A percentile compares a stretch with the other conserved stretches of the same genome.
Evolutionary conservation across 2,329 filamentous ascomycete genomes (phyloP).

Genomic region (Arachnomyces sp.): DNA sequence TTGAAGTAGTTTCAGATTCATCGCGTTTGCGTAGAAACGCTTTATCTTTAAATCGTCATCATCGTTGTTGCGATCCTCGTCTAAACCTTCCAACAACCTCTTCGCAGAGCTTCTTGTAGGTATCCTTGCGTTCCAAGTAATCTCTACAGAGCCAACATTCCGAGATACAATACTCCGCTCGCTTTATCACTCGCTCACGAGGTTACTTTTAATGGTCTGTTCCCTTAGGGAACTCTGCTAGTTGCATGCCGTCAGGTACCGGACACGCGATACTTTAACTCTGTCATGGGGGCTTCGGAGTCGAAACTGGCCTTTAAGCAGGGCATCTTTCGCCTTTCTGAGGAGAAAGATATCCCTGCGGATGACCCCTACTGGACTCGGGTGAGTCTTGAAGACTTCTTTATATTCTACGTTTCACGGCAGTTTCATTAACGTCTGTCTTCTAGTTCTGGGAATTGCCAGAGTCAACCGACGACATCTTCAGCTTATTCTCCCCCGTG

Average conservation of each 20-base stretch:
- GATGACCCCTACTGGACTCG: conserved; percentile 90
- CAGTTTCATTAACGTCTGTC: conserved; percentile 1
- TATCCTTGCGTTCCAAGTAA: too few relatives aligned
- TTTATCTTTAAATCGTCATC: too few relatives aligned
- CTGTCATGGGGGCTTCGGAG: conserved; percentile 87
- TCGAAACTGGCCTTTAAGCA: conserved; percentile 99
- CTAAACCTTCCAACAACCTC: too few relatives aligned
- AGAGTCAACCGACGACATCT: conserved; percentile 90
- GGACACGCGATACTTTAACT: conserved; percentile 11
- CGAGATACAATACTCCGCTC: not conserved
- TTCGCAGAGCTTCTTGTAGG: too few relatives aligned
- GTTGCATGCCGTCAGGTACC: conserved; percentile 1
- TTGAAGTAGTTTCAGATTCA: too few relatives aligned
- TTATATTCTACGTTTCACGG: not conserved
- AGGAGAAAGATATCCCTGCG: conserved; percentile 76
- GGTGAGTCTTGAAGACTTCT: conserved; percentile 45
- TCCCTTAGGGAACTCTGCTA: not conserved
- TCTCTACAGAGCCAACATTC: too few relatives aligned
- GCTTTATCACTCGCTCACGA: not conserved
- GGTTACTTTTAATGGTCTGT: not conserved
- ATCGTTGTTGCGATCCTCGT: too few relatives aligned
- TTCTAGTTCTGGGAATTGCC: conserved; percentile 91
- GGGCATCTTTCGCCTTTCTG: conserved; percentile 93
- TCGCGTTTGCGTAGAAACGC: too few relatives aligned
- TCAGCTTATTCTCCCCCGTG: conserved; percentile 83